These are phyloP conservation scores for Leishmania turanica DNA, from an alignment of 208 protist species.

Conservation along the genomic window DNA sequence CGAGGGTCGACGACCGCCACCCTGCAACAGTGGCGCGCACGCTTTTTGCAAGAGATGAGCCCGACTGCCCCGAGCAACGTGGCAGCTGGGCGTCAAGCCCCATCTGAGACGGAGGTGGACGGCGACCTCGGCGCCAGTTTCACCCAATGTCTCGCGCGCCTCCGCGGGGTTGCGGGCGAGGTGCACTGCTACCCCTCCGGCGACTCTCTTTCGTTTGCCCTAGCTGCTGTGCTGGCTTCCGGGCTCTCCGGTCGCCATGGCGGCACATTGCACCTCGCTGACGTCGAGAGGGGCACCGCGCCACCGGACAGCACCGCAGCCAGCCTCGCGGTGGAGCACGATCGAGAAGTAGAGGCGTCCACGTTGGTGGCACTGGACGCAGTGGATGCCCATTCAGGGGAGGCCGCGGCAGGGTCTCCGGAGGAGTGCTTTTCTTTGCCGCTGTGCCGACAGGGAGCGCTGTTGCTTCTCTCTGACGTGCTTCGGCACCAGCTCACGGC, in stretches of 20 bases:
- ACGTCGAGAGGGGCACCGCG: slow-evolving; percentile 18
- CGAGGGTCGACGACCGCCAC: not conserved
- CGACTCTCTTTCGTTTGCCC: not conserved
- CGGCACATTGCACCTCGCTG: not conserved
- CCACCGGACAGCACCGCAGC: slow-evolving; percentile 18
- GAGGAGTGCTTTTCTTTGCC: not conserved
- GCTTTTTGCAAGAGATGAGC: slow-evolving; percentile 7
- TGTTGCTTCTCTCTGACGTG: slow-evolving; percentile 22
- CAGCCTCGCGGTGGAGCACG: slow-evolving; percentile 17
- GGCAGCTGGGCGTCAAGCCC: too few relatives aligned
- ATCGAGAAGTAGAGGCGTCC: slow-evolving; percentile 16
- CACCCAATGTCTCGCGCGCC: not conserved
- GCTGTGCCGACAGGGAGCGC: slow-evolving; percentile 24
- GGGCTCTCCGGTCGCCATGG: not conserved
- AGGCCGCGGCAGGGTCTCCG: not conserved
- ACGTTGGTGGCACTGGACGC: slow-evolving; percentile 18
- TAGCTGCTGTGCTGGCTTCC: not conserved
- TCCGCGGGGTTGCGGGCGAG: slow-evolving; percentile 1
- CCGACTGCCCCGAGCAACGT: not conserved
- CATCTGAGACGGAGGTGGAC: not conserved
- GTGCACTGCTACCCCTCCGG: not conserved
- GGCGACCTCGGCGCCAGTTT: not conserved
- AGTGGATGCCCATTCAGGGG: slow-evolving; percentile 1
- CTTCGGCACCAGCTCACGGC: slow-evolving; percentile 1
- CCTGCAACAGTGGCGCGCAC: slow-evolving; percentile 11